A percentile compares a stretch with the other conserved stretches of the same genome.
These are phyloP conservation scores for Myxozyma mucilagina DNA, from an alignment of 805 yeast species.

Conservation along the genomic window DNA sequence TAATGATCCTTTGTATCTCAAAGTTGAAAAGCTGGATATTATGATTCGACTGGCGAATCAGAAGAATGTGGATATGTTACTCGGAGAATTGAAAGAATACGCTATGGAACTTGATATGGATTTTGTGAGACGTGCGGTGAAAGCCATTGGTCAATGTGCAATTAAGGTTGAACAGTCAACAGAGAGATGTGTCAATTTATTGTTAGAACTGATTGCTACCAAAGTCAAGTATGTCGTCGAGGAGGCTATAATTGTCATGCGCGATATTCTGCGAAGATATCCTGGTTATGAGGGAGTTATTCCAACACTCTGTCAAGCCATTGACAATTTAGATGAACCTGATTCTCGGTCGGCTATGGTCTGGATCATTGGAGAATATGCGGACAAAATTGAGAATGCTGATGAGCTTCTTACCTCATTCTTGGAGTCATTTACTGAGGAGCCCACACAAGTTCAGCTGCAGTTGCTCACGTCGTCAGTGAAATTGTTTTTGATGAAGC, in stretches of 20 bases:
- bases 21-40: conserved; percentile 90
- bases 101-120: conserved; percentile 86
- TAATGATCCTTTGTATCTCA: conserved; percentile 88
- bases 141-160: conserved; percentile 89
- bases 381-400: conserved; percentile 51
- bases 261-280: conserved; percentile 47
- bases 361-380: conserved; percentile 83
- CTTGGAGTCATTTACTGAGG: conserved; percentile 57
- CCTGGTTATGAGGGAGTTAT: conserved; percentile 58
- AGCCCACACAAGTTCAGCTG: conserved; percentile 73
- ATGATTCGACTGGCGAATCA: conserved; percentile 75
- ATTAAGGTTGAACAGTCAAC: conserved; percentile 69
- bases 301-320: conserved; percentile 46
- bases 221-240: conserved; percentile 76
- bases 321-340: conserved; percentile 69
- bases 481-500: conserved; percentile 64
- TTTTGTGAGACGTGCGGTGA: conserved; percentile 83
- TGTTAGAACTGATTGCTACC: conserved; percentile 64
- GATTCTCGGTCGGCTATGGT: conserved; percentile 76
- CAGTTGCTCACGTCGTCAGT: conserved; percentile 74
- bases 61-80: conserved; percentile 58
- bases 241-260: conserved; percentile 73
- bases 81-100: conserved; percentile 76
- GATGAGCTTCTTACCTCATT: conserved; percentile 46
- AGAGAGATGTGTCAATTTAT: conserved; percentile 62